These are phyloP conservation scores for Aspergillus wentii DNA, from an alignment of 495 filamentous ascomycete species.

Conservation along the genomic window DNA sequence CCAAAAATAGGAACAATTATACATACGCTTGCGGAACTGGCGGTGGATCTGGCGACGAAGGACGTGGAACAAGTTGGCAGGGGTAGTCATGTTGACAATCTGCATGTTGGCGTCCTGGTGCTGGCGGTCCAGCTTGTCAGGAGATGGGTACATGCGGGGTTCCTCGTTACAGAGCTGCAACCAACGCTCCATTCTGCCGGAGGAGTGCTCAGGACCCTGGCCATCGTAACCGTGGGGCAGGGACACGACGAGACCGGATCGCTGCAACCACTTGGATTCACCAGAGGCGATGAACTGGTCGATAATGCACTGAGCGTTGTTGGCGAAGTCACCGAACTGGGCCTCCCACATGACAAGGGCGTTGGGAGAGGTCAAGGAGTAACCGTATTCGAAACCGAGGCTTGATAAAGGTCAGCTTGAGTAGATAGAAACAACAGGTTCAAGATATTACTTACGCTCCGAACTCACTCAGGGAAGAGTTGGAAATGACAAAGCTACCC, in stretches of 20 bases:
- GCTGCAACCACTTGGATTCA: conserved; percentile 97
- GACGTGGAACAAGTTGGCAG: conserved; percentile 93
- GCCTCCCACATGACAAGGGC: conserved; percentile 99
- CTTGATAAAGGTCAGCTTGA: conserved; percentile 31
- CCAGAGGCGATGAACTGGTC: conserved; percentile 98
- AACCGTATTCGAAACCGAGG: conserved; percentile 97
- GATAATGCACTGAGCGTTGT: conserved; percentile 98
- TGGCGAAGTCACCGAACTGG: conserved; percentile 99
- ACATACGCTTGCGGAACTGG: conserved; percentile 97
- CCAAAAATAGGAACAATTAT: background rate
- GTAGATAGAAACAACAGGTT: background rate
- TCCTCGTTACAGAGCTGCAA: conserved; percentile 98
- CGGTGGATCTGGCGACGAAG: conserved; percentile 96
- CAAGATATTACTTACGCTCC: conserved; percentile 55
- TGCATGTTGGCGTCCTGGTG: conserved; percentile 99
- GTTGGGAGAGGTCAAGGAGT: conserved; percentile 93
- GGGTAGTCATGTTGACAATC: conserved; percentile 88
- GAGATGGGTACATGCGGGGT: conserved; percentile 80
- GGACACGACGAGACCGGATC: conserved; percentile 89
- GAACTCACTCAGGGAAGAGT: conserved; percentile 95
- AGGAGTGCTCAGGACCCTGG: conserved; percentile 97
- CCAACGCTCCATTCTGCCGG: conserved; percentile 94
- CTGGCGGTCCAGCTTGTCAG: conserved; percentile 89
- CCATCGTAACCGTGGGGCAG: conserved; percentile 97
- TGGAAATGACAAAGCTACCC: conserved; percentile 91